These are phyloP conservation scores for Ceratonia siliqua DNA, from an alignment of 306 rosid species.

Conservation along the genomic window DNA sequence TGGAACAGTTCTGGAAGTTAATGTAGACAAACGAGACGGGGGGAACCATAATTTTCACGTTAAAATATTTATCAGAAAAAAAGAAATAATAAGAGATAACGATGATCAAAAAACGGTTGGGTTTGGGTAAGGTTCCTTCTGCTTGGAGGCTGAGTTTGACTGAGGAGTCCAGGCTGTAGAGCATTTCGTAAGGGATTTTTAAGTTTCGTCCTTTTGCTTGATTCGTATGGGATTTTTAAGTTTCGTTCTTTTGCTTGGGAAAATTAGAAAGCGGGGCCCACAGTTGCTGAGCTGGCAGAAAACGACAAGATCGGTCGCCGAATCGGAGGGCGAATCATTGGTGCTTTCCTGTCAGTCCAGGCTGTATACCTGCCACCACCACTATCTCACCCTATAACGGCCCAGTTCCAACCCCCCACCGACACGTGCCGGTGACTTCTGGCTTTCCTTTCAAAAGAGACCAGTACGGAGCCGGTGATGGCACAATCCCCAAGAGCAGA, in stretches of 20 bases:
- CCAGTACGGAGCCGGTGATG: slow-evolving; percentile 54
- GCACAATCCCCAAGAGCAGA: background rate
- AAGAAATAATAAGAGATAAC: slow-evolving; percentile 45
- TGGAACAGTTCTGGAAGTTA: slow-evolving; percentile 48
- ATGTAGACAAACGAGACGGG: slow-evolving; percentile 31
- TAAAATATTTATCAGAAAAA: slow-evolving; percentile 24
- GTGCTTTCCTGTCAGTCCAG: slow-evolving; percentile 75
- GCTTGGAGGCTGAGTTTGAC: slow-evolving; percentile 65
- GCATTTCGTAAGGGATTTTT: slow-evolving; percentile 69
- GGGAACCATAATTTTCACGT: slow-evolving; percentile 38
- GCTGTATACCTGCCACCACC: slow-evolving; percentile 86
- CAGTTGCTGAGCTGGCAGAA: slow-evolving; percentile 48
- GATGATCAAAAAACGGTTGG: slow-evolving; percentile 51
- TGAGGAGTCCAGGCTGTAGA: slow-evolving; percentile 76
- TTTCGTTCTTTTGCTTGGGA: slow-evolving; percentile 34
- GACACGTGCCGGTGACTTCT: slow-evolving; percentile 50
- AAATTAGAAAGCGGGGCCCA: slow-evolving; percentile 35
- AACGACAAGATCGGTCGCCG: slow-evolving; percentile 87
- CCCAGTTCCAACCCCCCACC: slow-evolving; percentile 31
- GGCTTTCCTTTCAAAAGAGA: slow-evolving; percentile 1
- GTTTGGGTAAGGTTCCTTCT: slow-evolving; percentile 47
- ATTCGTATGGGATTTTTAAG: slow-evolving; percentile 57
- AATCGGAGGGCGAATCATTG: slow-evolving; percentile 80
- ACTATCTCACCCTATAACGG: slow-evolving; percentile 61
- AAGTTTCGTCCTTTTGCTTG: slow-evolving; percentile 39